A percentile compares a stretch with the other conserved stretches of the same genome.
These are phyloP conservation scores for Skeletonema grethae DNA, from an alignment of 108 stramenopile species.

Conservation along the genomic window DNA sequence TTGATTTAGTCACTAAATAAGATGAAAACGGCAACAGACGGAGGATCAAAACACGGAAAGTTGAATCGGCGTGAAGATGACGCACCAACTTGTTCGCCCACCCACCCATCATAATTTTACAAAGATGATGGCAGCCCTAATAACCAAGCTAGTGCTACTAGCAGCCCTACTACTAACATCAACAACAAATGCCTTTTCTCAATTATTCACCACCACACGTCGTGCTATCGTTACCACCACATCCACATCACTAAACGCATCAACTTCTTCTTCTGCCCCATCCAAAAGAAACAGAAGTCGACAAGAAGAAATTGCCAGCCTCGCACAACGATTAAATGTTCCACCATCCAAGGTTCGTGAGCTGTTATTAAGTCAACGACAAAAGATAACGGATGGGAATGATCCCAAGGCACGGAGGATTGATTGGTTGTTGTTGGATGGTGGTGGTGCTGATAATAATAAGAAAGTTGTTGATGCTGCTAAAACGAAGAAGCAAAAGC, in stretches of 20 bases:
- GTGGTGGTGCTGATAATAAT: not conserved
- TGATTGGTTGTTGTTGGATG: conserved; percentile 16
- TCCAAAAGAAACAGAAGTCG: not conserved
- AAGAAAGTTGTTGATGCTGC: too few species aligned
- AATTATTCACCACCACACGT: not conserved
- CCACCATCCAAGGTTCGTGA: not conserved
- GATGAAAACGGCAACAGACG: too few species aligned
- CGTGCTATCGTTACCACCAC: not conserved
- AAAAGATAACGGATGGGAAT: conserved; percentile 2
- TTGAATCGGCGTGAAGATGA: too few species aligned
- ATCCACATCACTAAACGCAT: not conserved
- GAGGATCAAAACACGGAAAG: too few species aligned
- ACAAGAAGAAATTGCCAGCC: not conserved
- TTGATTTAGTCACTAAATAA: too few species aligned
- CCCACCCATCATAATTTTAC: too few species aligned
- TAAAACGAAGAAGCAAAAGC: too few species aligned
- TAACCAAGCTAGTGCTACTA: too few species aligned
- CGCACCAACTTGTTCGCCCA: too few species aligned
- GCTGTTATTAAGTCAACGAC: not conserved
- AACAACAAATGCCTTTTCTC: not conserved
- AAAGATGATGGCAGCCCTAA: too few species aligned
- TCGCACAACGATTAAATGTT: not conserved
- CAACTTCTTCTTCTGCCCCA: not conserved
- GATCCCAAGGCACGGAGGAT: not conserved
- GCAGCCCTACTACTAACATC: too few species aligned